Evolutionary conservation across 1,284 basidiomycete genomes (phyloP).

Genomic region (Pseudozyma sp.): DNA sequence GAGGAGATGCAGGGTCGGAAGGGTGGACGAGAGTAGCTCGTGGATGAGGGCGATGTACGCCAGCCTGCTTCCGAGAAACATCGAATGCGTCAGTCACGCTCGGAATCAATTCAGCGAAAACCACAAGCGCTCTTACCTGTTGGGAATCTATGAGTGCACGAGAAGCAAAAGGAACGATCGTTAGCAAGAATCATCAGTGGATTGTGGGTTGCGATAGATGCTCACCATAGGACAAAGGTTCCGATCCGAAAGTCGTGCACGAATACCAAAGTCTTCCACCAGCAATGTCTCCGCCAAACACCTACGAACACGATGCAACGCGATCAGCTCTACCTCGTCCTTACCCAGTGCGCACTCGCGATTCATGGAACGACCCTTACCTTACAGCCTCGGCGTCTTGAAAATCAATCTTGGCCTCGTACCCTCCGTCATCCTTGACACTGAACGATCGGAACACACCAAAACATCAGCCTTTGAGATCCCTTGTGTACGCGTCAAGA

Average conservation of each 20-base stretch:
- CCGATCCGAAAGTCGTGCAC: conserved; percentile 10
- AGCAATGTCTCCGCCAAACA: conserved; percentile 38
- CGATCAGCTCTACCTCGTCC: background rate
- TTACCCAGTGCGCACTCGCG: too few species aligned
- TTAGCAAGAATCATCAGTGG: background rate
- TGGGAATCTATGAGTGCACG: conserved; percentile 10
- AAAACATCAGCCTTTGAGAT: background rate
- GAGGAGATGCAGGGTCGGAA: conserved; percentile 13
- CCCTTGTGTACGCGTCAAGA: too few species aligned
- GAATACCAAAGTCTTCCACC: conserved; percentile 31
- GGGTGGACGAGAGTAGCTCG: conserved; percentile 15
- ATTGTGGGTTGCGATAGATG: background rate
- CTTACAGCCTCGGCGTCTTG: conserved; percentile 34
- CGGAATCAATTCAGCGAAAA: too few species aligned
- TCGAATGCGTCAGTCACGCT: too few species aligned
- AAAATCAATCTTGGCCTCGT: conserved; percentile 46
- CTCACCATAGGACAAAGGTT: conserved; percentile 46
- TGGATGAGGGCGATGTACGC: conserved; percentile 32
- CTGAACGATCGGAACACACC: background rate
- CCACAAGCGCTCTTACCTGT: conserved; percentile 6
- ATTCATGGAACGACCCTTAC: background rate
- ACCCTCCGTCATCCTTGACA: conserved; percentile 35
- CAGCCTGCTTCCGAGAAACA: conserved; percentile 13
- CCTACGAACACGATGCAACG: conserved; percentile 1
- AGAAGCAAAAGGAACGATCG: background rate